Conservation (phyloP, 139 green algal species). For the Chlamydomonas incerta region DNA sequence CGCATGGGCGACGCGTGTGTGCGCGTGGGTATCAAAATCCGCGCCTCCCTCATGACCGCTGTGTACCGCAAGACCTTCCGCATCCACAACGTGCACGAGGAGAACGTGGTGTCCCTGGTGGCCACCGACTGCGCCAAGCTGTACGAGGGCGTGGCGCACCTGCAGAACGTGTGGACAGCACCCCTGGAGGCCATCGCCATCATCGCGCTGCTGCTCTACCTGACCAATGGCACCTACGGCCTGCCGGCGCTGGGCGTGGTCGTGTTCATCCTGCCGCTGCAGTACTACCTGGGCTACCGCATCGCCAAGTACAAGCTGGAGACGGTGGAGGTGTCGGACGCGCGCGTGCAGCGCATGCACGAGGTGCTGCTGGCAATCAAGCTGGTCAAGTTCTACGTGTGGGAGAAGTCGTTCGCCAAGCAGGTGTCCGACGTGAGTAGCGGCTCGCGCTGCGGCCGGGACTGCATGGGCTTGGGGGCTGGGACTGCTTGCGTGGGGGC, state of each 20-base stretch:
- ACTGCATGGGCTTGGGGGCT: no score
- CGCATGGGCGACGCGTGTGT: constrained; percentile 75
- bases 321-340: constrained; percentile 65
- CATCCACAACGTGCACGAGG: constrained; percentile 28
- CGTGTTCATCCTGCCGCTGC: constrained; percentile 58
- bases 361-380: constrained; percentile 75
- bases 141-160: constrained; percentile 68
- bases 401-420: constrained; percentile 70
- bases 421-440: constrained; percentile 61
- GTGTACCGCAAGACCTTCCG: constrained; percentile 72
- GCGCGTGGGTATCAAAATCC: constrained; percentile 59
- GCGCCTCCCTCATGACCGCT: constrained; percentile 52
- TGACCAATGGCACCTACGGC: constrained; percentile 64
- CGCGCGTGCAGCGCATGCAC: constrained; percentile 69
- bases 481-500: no score
- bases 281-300: constrained; percentile 70
- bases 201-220: constrained; percentile 70
- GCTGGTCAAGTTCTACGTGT: constrained; percentile 81
- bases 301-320: constrained; percentile 74
- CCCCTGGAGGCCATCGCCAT: constrained; percentile 71
- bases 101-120: constrained; percentile 72
- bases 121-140: constrained; percentile 77
- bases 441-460: no score
- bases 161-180: constrained; percentile 79
- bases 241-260: constrained; percentile 69